A percentile compares a stretch with the other conserved stretches of the same genome.
Conservation (phyloP, 2,329 filamentous ascomycete species). For the Remersonia thermophila region DNA sequence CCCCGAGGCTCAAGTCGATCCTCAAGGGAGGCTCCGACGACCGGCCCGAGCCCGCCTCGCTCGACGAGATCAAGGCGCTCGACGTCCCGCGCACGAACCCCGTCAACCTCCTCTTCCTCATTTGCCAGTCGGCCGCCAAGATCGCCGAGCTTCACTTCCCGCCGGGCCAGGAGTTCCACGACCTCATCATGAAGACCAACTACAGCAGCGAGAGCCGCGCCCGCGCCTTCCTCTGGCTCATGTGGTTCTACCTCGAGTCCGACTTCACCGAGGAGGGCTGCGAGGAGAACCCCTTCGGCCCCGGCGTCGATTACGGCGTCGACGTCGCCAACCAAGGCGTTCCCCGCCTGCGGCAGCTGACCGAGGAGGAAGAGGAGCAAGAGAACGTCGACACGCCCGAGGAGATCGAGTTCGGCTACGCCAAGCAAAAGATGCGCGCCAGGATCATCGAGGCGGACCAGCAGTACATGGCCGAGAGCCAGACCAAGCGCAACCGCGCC, state of each 20-base stretch:
- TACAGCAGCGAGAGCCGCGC: conserved; percentile 74
- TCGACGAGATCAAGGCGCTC: conserved; percentile 66
- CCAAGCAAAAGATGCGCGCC: conserved; percentile 62
- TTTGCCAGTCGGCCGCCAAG: conserved; percentile 79
- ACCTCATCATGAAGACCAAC: conserved; percentile 83
- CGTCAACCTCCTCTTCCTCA: conserved; percentile 91
- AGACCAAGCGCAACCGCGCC: conserved; percentile 35
- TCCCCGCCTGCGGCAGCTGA: conserved; percentile 53
- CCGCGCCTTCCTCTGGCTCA: conserved; percentile 85
- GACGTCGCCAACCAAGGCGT: conserved; percentile 58
- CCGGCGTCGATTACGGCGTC: conserved; percentile 51
- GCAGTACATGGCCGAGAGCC: conserved; percentile 50
- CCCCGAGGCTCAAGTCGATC: conserved; percentile 89
- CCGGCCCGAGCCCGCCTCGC: conserved; percentile 63
- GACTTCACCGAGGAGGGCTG: conserved; percentile 85
- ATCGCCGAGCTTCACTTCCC: conserved; percentile 90
- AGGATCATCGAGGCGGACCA: conserved; percentile 67
- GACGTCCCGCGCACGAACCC: conserved; percentile 73
- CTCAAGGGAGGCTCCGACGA: conserved; percentile 95
- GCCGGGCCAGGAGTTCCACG: conserved; percentile 78
- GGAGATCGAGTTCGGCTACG: conserved; percentile 57
- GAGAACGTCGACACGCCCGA: conserved; percentile 67
- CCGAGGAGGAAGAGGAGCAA: conserved; percentile 47
- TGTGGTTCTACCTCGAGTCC: conserved; percentile 98
- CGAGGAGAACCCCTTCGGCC: conserved; percentile 80